Evolutionary conservation across 371 early-diverging fungal species (phyloP).

Genomic region (Mucor racemosus): DNA sequence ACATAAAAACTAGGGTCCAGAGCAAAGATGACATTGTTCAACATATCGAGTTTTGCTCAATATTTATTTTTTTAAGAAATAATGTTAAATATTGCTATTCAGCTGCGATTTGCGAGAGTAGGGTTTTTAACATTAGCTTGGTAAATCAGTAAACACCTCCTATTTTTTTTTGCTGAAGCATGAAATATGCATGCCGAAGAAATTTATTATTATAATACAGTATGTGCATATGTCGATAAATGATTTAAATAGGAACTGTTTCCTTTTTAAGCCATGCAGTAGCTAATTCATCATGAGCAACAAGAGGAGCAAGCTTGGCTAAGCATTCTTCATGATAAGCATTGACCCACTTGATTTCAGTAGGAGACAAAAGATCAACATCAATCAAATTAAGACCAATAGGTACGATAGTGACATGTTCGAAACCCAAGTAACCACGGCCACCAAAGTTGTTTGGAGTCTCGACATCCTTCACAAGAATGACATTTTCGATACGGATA

Average conservation of each 20-base stretch:
- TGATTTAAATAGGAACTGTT: constrained; percentile 54
- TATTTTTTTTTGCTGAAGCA: no score
- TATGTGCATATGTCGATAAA: not conserved
- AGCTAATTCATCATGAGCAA: constrained; percentile 67
- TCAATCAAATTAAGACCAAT: constrained; percentile 82
- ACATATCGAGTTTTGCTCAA: no score
- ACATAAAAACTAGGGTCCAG: no score
- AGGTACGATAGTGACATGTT: constrained; percentile 89
- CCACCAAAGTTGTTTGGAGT: constrained; percentile 85
- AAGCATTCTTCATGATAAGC: constrained; percentile 78
- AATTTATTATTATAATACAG: not conserved
- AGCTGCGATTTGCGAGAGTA: no score
- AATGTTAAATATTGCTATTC: no score
- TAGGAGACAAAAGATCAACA: constrained; percentile 62
- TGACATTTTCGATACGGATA: constrained; percentile 98
- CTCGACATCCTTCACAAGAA: constrained; percentile 66
- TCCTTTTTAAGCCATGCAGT: constrained; percentile 83
- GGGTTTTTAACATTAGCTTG: no score
- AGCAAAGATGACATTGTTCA: no score
- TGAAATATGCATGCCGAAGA: not conserved
- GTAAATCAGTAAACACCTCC: no score
- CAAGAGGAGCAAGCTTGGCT: constrained; percentile 75
- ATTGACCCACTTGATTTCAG: constrained; percentile 87
- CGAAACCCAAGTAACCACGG: constrained; percentile 83
- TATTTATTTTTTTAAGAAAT: no score